Evolutionary conservation across 768 basidiomycete genomes (phyloP).

Genomic region (Boletus reticulatus): DNA sequence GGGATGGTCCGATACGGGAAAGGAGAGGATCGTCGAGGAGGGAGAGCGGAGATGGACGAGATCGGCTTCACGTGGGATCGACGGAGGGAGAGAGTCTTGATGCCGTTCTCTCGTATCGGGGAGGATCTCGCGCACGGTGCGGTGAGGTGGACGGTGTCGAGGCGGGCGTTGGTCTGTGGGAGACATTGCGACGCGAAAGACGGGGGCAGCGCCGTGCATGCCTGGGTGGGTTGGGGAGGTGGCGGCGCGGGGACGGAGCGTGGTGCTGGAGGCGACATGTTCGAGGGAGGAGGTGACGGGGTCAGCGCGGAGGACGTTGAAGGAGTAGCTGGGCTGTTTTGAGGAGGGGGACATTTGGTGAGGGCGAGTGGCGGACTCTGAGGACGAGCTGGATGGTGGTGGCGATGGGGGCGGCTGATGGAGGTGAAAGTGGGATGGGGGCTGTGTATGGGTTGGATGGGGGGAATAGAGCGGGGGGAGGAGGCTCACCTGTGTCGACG

Average conservation of each 20-base stretch:
- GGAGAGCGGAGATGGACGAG: slow-evolving; percentile 28
- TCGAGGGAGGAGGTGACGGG: slow-evolving; percentile 41
- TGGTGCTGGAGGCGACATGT: slow-evolving; percentile 43
- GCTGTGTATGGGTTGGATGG: not conserved
- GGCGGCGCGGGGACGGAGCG: slow-evolving; percentile 33
- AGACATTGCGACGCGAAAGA: slow-evolving; percentile 38
- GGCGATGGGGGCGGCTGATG: slow-evolving; percentile 20
- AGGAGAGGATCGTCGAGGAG: slow-evolving; percentile 34
- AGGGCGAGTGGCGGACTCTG: slow-evolving; percentile 23
- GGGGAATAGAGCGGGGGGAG: slow-evolving; percentile 5
- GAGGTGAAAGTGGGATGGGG: slow-evolving; percentile 4
- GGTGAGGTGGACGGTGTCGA: slow-evolving; percentile 20
- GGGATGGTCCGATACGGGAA: slow-evolving; percentile 33
- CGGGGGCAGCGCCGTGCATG: slow-evolving; percentile 35
- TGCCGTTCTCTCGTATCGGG: slow-evolving; percentile 26
- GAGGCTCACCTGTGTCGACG: slow-evolving; percentile 5
- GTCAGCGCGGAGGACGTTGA: slow-evolving; percentile 45
- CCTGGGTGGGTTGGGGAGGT: slow-evolving; percentile 16
- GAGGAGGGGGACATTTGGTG: slow-evolving; percentile 14
- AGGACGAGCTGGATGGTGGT: slow-evolving; percentile 28
- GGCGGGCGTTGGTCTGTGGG: slow-evolving; percentile 15
- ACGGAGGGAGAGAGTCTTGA: slow-evolving; percentile 25
- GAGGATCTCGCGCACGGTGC: slow-evolving; percentile 22
- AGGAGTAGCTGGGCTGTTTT: slow-evolving; percentile 32
- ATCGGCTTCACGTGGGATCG: slow-evolving; percentile 32